These are phyloP conservation scores for Echinochloa phyllopogon DNA, from an alignment of 176 grass and related monocot species.

Conservation along the genomic window DNA sequence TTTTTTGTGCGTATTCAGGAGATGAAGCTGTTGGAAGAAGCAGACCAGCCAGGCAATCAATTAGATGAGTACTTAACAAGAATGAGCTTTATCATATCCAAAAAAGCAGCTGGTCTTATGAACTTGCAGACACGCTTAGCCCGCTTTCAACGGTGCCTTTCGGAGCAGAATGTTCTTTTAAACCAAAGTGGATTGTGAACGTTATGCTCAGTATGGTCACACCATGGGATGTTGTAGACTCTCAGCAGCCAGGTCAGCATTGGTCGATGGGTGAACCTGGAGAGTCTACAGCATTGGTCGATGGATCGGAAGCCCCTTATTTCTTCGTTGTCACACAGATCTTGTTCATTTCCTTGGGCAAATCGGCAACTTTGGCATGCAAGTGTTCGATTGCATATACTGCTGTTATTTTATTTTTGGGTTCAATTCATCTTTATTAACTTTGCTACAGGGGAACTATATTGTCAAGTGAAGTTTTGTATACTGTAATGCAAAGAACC, in stretches of 20 bases:
- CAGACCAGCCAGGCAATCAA: constrained; percentile 59
- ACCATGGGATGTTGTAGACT: background rate
- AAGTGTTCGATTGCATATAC: background rate
- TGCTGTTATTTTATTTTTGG: background rate
- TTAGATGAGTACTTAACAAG: constrained; percentile 59
- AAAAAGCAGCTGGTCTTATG: constrained; percentile 59
- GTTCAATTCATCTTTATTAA: background rate
- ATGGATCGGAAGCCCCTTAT: background rate
- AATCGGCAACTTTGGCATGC: constrained; percentile 38
- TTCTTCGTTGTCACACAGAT: background rate
- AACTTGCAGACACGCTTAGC: constrained; percentile 56
- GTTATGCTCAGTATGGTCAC: constrained; percentile 12
- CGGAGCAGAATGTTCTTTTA: constrained; percentile 57
- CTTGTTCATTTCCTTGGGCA: background rate
- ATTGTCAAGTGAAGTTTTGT: background rate
- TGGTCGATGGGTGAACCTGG: background rate
- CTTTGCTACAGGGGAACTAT: background rate
- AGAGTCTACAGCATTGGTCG: background rate
- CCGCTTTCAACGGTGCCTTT: constrained; percentile 42
- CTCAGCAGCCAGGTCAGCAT: background rate
- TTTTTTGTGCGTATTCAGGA: constrained; percentile 41
- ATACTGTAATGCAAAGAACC: background rate
- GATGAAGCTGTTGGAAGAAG: constrained; percentile 64
- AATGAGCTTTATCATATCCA: constrained; percentile 50
- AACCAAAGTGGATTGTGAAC: constrained; percentile 39